These are phyloP conservation scores for Flaveria sonorensis DNA, from an alignment of 129 eudicot genomes.

Conservation along the genomic window DNA sequence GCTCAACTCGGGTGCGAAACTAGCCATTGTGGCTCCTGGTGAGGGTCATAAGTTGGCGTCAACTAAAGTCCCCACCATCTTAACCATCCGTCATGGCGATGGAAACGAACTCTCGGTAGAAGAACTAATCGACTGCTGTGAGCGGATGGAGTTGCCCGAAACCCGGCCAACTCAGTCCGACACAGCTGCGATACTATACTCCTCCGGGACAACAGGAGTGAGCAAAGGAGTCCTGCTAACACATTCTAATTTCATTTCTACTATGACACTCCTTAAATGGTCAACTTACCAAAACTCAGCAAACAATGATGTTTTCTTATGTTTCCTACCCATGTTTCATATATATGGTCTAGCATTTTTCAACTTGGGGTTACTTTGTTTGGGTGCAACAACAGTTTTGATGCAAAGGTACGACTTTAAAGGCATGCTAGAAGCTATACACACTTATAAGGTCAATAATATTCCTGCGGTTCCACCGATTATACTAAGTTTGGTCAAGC, in stretches of 20 bases:
- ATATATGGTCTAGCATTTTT: conserved; percentile 75
- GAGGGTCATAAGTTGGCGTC: conserved; percentile 45
- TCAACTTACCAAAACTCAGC: conserved; percentile 45
- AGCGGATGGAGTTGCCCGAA: conserved; percentile 47
- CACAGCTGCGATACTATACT: conserved; percentile 68
- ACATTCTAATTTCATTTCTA: conserved; percentile 58
- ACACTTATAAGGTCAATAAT: conserved; percentile 52
- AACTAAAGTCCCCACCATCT: conserved; percentile 51
- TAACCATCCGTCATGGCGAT: conserved; percentile 40
- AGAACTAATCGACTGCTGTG: conserved; percentile 55
- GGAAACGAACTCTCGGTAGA: conserved; percentile 49
- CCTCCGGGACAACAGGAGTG: conserved; percentile 82
- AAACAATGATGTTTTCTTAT: conserved; percentile 54
- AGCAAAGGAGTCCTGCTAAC: conserved; percentile 74
- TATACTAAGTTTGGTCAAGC: conserved; percentile 64
- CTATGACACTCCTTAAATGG: conserved; percentile 54
- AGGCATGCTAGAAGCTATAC: conserved; percentile 70
- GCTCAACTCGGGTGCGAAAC: conserved; percentile 60
- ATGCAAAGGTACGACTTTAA: conserved; percentile 58
- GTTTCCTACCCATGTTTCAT: conserved; percentile 80
- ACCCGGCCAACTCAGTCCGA: conserved; percentile 51
- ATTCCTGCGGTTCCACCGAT: conserved; percentile 81
- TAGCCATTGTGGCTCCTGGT: conserved; percentile 56
- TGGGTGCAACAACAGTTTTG: conserved; percentile 56
- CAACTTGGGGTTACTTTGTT: conserved; percentile 56